These are phyloP conservation scores for Apostasia ramifera DNA, from an alignment of 106 monocot species.

Conservation along the genomic window DNA sequence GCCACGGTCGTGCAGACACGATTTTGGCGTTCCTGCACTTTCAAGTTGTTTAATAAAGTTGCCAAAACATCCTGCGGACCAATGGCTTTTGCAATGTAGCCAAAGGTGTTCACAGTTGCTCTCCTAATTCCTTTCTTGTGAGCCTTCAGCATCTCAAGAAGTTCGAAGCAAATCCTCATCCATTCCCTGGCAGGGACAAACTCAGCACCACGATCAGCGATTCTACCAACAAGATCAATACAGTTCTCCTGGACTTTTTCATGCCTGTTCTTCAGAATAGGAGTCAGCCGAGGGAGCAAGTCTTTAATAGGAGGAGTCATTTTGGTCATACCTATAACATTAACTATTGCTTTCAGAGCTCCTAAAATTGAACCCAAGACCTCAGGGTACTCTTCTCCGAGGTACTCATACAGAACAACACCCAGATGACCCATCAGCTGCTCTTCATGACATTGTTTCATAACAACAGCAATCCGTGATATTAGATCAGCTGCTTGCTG, in stretches of 20 bases:
- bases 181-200: constrained; percentile 99
- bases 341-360: constrained; percentile 93
- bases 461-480: constrained; percentile 92
- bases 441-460: constrained; percentile 95
- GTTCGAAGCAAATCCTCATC: constrained; percentile 99
- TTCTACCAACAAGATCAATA: constrained; percentile 95
- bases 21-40: constrained; percentile 96
- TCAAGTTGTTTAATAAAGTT: constrained; percentile 87
- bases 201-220: constrained; percentile 99
- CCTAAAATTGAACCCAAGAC: constrained; percentile 93
- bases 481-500: constrained; percentile 98
- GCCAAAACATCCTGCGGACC: constrained; percentile 99
- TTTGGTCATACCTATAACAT: constrained; percentile 99
- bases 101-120: constrained; percentile 98
- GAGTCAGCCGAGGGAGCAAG: constrained; percentile 88
- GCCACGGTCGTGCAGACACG: constrained; percentile 98
- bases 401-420: constrained; percentile 85
- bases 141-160: constrained; percentile 97
- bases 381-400: constrained; percentile 98
- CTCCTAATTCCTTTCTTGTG: constrained; percentile 97
- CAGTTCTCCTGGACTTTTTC: constrained; percentile 99
- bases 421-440: constrained; percentile 96
- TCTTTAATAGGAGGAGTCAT: constrained; percentile 99
- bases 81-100: constrained; percentile 99
- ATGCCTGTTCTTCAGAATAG: constrained; percentile 92